Percentiles rank a stretch among this genome's conserved stretches.
These are phyloP conservation scores for Hortaea sp. DNA, from an alignment of 2,329 filamentous ascomycete genomes.

Conservation along the genomic window DNA sequence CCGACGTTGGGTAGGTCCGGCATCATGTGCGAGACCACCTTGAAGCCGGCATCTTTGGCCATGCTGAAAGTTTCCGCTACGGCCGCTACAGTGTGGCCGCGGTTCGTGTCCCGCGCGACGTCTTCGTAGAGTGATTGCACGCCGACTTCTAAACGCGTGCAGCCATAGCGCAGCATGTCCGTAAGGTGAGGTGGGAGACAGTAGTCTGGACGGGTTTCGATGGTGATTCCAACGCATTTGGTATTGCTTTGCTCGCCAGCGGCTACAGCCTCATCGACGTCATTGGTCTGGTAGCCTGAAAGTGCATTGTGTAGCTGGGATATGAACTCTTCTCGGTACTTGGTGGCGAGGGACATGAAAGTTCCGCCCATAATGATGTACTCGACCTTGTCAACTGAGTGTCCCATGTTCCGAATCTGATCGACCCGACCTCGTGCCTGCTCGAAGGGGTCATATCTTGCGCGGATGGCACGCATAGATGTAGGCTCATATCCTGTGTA, in stretches of 20 bases:
- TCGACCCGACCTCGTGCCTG: conserved; percentile 93
- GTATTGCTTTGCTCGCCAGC: conserved; percentile 94
- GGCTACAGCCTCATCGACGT: conserved; percentile 90
- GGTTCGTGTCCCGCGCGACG: conserved; percentile 93
- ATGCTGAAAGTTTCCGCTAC: conserved; percentile 95
- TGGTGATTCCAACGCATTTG: conserved; percentile 97
- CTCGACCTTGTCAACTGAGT: conserved; percentile 97
- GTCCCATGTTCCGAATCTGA: conserved; percentile 88
- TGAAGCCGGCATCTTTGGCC: conserved; percentile 97
- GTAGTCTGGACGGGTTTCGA: conserved; percentile 94
- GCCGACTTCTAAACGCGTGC: conserved; percentile 85
- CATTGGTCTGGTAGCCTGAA: conserved; percentile 86
- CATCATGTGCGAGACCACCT: conserved; percentile 99
- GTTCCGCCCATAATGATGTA: conserved; percentile 99
- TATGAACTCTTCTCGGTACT: conserved; percentile 88
- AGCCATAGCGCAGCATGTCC: conserved; percentile 95
- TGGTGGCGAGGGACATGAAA: conserved; percentile 89
- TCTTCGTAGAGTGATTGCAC: conserved; percentile 97
- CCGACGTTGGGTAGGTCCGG: conserved; percentile 95
- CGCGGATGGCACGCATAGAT: conserved; percentile 94
- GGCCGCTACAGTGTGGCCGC: conserved; percentile 88
- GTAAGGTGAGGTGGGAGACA: conserved; percentile 91
- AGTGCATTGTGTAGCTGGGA: conserved; percentile 93
- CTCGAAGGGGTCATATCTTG: conserved; percentile 94
- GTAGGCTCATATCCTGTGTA: conserved; percentile 98